Evolutionary conservation across 73 alveolate genomes (phyloP).

Genomic region (Blepharisma stoltei): DNA sequence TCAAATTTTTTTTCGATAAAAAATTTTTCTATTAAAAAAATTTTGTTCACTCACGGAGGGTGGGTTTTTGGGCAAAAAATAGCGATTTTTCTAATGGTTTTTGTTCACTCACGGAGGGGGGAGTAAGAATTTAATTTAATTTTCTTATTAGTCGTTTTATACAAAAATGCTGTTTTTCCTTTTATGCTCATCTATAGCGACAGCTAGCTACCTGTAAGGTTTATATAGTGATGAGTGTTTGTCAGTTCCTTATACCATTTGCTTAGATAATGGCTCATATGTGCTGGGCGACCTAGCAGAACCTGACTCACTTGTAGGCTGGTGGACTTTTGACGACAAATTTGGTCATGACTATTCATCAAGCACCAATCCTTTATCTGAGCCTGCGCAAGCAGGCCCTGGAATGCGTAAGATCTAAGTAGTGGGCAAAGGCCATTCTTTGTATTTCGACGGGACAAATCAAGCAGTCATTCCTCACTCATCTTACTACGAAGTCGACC

Average conservation of each 20-base stretch:
- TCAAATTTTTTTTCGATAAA: too few species aligned
- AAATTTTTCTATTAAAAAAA: too few species aligned
- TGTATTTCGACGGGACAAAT: constrained; percentile 4
- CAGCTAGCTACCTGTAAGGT: not conserved
- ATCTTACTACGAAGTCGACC: not conserved
- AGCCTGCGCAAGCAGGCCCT: constrained; percentile 9
- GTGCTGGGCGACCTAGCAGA: not conserved
- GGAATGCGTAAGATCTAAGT: not conserved
- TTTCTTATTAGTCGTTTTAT: too few species aligned
- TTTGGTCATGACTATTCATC: constrained; percentile 25
- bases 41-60: too few species aligned
- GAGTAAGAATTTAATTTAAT: too few species aligned
- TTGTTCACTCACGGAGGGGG: too few species aligned
- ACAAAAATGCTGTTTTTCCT: not conserved
- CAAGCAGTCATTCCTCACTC: not conserved
- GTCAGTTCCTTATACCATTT: constrained; percentile 17
- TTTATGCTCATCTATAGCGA: not conserved
- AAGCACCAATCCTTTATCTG: not conserved
- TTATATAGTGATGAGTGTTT: constrained; percentile 5
- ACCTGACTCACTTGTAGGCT: constrained; percentile 15
- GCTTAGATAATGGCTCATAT: not conserved
- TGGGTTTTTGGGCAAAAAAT: too few species aligned
- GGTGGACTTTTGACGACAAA: constrained; percentile 28
- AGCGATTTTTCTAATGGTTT: too few species aligned
- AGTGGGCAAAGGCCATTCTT: constrained; percentile 15